These are phyloP conservation scores for Termitomyces bulborhizus DNA, from an alignment of 768 basidiomycete genomes.

Conservation along the genomic window DNA sequence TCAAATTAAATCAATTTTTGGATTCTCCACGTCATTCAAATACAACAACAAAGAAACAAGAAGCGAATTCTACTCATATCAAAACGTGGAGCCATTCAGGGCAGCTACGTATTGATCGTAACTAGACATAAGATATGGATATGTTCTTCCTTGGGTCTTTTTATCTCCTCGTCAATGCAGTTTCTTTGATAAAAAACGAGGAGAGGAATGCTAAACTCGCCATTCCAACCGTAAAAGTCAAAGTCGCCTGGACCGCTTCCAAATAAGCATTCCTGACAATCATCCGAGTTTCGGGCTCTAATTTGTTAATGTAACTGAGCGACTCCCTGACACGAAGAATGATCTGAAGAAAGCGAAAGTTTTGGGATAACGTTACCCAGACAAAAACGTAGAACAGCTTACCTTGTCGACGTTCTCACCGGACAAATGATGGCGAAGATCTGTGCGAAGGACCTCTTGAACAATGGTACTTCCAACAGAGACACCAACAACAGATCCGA, in stretches of 20 bases:
- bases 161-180: constrained; percentile 21
- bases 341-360: too few species aligned
- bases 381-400: constrained; percentile 6
- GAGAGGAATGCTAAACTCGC: constrained; percentile 34
- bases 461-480: constrained; percentile 51
- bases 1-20: too few species aligned
- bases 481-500: constrained; percentile 53
- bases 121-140: neutral
- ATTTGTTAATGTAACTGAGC: constrained; percentile 36
- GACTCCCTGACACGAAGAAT: constrained; percentile 44
- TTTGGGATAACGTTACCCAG: constrained; percentile 9
- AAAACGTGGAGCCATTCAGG: too few species aligned
- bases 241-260: constrained; percentile 39
- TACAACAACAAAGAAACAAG: too few species aligned
- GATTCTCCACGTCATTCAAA: too few species aligned
- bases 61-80: too few species aligned
- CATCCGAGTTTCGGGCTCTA: constrained; percentile 29
- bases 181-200: constrained; percentile 50
- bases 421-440: constrained; percentile 34
- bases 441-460: constrained; percentile 41
- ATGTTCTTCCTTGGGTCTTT: neutral
- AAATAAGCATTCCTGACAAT: constrained; percentile 37
- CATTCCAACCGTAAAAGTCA: constrained; percentile 41
- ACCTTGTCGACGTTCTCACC: constrained; percentile 51
- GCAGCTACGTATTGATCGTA: neutral